Evolutionary conservation across 2,329 filamentous ascomycete genomes (phyloP).

Genomic region (Scorias spongiosa): DNA sequence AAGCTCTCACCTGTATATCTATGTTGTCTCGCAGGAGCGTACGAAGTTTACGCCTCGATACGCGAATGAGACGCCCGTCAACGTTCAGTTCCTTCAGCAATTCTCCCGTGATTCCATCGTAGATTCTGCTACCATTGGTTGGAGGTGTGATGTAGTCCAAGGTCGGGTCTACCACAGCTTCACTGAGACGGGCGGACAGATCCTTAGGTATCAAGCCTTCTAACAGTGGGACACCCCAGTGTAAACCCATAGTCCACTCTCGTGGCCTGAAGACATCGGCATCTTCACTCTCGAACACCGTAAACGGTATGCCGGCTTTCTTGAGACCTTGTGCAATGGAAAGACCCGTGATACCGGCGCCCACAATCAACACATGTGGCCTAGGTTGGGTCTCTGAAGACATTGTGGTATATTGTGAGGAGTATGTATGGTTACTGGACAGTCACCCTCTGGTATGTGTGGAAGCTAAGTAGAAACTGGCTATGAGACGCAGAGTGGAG

Average conservation of each 20-base stretch:
- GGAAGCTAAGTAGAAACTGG: too few relatives aligned
- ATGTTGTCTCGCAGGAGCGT: slow-evolving; percentile 6
- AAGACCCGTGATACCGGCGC: slow-evolving; percentile 9
- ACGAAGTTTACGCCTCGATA: slow-evolving; percentile 7
- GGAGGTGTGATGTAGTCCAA: slow-evolving; percentile 5
- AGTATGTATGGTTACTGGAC: too few relatives aligned
- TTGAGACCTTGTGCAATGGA: slow-evolving; percentile 9
- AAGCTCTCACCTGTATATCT: slow-evolving; percentile 5
- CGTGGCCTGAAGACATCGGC: slow-evolving; percentile 4
- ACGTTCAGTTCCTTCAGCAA: slow-evolving; percentile 6
- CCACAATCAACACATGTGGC: slow-evolving; percentile 8
- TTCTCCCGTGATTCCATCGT: slow-evolving; percentile 7
- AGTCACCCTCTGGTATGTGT: too few relatives aligned
- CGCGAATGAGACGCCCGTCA: slow-evolving; percentile 4
- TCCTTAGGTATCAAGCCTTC: slow-evolving; percentile 6
- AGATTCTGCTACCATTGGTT: slow-evolving; percentile 7
- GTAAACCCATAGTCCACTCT: slow-evolving; percentile 11
- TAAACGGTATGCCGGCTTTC: slow-evolving; percentile 6
- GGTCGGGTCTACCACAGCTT: slow-evolving; percentile 7
- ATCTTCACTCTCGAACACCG: slow-evolving; percentile 7
- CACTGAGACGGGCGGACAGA: slow-evolving; percentile 5
- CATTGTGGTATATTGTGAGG: background rate
- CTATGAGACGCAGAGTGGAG: too few relatives aligned
- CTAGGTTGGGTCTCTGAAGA: background rate
- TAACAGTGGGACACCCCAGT: slow-evolving; percentile 5